These are phyloP conservation scores for Escallonia rubra DNA, from an alignment of 129 eudicot species.

Conservation along the genomic window DNA sequence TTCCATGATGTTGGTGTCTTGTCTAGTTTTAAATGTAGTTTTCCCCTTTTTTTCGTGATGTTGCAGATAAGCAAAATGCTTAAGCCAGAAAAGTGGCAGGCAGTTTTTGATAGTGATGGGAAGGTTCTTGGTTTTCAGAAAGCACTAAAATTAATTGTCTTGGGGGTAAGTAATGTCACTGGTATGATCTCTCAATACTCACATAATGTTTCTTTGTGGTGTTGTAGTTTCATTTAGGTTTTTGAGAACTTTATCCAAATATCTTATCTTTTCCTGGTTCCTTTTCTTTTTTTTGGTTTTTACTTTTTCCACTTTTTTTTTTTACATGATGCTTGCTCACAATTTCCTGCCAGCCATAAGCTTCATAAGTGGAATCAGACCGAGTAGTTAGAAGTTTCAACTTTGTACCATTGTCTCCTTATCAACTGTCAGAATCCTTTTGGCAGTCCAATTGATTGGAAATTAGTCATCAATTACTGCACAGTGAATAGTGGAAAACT, in stretches of 20 bases:
- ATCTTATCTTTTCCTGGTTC: too few species aligned
- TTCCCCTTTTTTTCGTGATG: conserved; percentile 2
- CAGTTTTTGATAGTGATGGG: conserved; percentile 79
- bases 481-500: neutral
- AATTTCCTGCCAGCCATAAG: neutral
- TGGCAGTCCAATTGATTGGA: neutral
- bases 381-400: neutral
- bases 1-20: too few species aligned
- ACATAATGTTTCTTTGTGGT: neutral
- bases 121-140: conserved; percentile 76
- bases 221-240: neutral
- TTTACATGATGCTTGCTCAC: neutral
- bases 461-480: neutral
- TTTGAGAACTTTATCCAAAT: too few species aligned
- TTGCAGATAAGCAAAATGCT: conserved; percentile 89
- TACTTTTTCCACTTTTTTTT: too few species aligned
- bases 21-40: neutral
- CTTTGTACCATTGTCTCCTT: neutral
- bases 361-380: neutral
- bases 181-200: neutral
- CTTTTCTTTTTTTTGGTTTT: too few species aligned
- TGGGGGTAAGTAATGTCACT: conserved; percentile 57
- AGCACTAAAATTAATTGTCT: conserved; percentile 65
- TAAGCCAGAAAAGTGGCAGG: conserved; percentile 97
- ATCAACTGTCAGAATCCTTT: neutral